Conservation (phyloP, 176 grass and related monocot genomes). For the Sorghum bicolor region Sorghum_bicolor_NCBIv3 NC_012873.2:53292001-53292500, state of each 20-base stretch:
- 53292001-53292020: not conserved
- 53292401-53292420: not conserved
- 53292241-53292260: not conserved
- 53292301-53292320: not conserved
- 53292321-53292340: not conserved
- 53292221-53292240: not conserved
- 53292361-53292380: not conserved
- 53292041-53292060: not conserved
- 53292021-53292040: not conserved
- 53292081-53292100: too few relatives aligned
- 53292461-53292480: not conserved
- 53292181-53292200: too few relatives aligned
- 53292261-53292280: not conserved
- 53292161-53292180: too few relatives aligned
- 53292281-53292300: not conserved
- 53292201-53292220: not conserved
- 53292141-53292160: too few relatives aligned
- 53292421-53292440: not conserved
- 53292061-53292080: not conserved
- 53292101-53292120: too few relatives aligned
- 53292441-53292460: not conserved
- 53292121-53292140: too few relatives aligned
- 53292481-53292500: not conserved
- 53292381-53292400: not conserved
- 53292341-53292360: not conserved